These are phyloP conservation scores for Phytophthora tubulina DNA, from an alignment of 352 stramenopile species.

Conservation along the genomic window DNA sequence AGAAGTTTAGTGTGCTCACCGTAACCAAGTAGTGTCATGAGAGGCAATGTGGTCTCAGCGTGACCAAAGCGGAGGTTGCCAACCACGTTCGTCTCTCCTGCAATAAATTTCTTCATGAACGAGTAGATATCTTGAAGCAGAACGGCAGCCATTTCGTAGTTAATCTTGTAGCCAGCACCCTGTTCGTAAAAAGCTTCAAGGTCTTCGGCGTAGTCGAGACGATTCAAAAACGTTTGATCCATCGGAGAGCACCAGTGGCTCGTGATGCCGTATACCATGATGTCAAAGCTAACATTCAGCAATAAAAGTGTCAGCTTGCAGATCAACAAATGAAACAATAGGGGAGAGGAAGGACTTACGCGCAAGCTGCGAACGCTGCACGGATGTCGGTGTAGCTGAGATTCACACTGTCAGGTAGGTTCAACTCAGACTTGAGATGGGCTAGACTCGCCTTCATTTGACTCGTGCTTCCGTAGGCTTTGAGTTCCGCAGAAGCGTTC, in stretches of 20 bases:
- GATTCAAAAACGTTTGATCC: conserved; percentile 47
- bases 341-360: conserved; percentile 38
- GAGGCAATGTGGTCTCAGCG: conserved; percentile 76
- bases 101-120: conserved; percentile 59
- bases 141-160: conserved; percentile 78
- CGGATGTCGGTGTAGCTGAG: conserved; percentile 56
- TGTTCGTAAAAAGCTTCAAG: conserved; percentile 78
- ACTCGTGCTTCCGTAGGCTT: conserved; percentile 47
- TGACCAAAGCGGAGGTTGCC: conserved; percentile 75
- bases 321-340: neutral
- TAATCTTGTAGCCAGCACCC: conserved; percentile 66
- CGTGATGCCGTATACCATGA: conserved; percentile 62
- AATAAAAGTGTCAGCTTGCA: neutral
- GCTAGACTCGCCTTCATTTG: conserved; percentile 42
- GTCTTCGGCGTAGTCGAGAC: conserved; percentile 73
- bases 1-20: conserved; percentile 46
- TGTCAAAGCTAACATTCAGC: conserved; percentile 57
- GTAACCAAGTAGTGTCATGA: conserved; percentile 75
- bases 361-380: conserved; percentile 68
- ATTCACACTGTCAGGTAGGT: conserved; percentile 38
- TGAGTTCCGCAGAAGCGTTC: conserved; percentile 51
- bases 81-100: conserved; percentile 42
- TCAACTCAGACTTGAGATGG: conserved; percentile 49
- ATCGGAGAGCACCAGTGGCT: conserved; percentile 75
- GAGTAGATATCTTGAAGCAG: conserved; percentile 66